Percentiles rank a stretch among this genome's conserved stretches.
These are phyloP conservation scores for Fistulinella cinereoalba DNA, from an alignment of 1,284 basidiomycete genomes.

Conservation along the genomic window DNA sequence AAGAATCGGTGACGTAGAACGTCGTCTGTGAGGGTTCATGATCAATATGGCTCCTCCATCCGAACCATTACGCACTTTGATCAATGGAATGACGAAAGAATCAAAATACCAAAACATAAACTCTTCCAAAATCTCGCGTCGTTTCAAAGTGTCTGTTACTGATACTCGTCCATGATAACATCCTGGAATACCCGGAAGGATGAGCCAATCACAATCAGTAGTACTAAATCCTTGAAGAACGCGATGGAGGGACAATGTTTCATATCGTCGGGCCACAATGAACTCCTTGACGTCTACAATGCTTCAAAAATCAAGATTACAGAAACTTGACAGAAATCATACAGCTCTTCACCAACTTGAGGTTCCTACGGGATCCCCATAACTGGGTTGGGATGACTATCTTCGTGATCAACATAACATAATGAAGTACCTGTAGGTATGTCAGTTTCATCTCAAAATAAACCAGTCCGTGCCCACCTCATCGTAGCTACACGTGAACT, in stretches of 20 bases:
- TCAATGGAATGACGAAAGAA: conserved; percentile 74
- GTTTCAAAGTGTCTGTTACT: conserved; percentile 68
- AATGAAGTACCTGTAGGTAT: conserved; percentile 63
- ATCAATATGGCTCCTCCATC: not conserved
- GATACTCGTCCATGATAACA: conserved; percentile 48
- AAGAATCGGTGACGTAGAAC: conserved; percentile 94
- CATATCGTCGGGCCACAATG: conserved; percentile 74
- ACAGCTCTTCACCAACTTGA: conserved; percentile 62
- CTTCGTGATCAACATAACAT: conserved; percentile 61
- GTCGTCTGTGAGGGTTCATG: conserved; percentile 64
- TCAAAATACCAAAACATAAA: conserved; percentile 94
- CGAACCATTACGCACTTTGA: conserved; percentile 55
- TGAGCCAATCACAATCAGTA: conserved; percentile 82
- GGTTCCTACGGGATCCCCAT: conserved; percentile 78
- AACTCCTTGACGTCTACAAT: conserved; percentile 67
- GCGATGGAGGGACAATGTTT: conserved; percentile 79
- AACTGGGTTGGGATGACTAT: conserved; percentile 72
- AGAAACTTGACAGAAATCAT: conserved; percentile 27
- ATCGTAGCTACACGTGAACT: conserved; percentile 64
- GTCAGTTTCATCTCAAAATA: not conserved
- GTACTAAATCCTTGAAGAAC: conserved; percentile 77
- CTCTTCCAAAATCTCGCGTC: conserved; percentile 77
- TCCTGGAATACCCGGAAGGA: conserved; percentile 40
- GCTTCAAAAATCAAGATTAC: not conserved
- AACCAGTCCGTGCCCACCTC: conserved; percentile 44